Conservation (phyloP, 2,329 filamentous ascomycete species). For the Cadophora malorum region DNA sequence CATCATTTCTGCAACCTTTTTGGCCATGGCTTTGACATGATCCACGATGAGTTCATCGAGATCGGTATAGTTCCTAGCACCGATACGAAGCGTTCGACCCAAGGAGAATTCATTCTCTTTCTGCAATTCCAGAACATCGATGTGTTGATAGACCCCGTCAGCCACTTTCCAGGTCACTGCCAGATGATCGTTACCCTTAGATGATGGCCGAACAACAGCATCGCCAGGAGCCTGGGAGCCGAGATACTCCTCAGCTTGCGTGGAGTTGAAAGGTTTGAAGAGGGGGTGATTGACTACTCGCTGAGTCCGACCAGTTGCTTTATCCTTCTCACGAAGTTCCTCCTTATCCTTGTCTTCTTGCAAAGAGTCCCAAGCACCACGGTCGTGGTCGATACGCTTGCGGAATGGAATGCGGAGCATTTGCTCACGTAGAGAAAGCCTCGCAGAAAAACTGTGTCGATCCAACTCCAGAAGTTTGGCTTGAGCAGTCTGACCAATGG, state of each 20-base stretch:
- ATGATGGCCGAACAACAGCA: conserved; percentile 93
- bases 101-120: conserved; percentile 98
- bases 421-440: conserved; percentile 84
- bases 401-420: conserved; percentile 76
- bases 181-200: conserved; percentile 93
- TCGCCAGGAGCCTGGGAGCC: conserved; percentile 86
- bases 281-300: conserved; percentile 97
- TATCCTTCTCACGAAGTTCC: conserved; percentile 83
- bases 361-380: conserved; percentile 84
- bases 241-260: conserved; percentile 91
- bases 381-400: conserved; percentile 72
- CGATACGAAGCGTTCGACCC: conserved; percentile 83
- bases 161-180: conserved; percentile 98
- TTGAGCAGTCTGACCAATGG: conserved; percentile 81
- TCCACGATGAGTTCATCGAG: conserved; percentile 96
- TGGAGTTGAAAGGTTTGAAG: conserved; percentile 91
- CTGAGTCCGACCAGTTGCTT: conserved; percentile 82
- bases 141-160: conserved; percentile 95
- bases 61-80: conserved; percentile 90
- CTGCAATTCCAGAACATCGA: conserved; percentile 94
- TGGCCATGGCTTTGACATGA: conserved; percentile 96
- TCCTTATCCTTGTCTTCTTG: conserved; percentile 85
- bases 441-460: conserved; percentile 82
- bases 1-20: conserved; percentile 96
- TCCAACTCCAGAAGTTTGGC: conserved; percentile 90